Evolutionary conservation across 1,284 basidiomycete genomes (phyloP).

Genomic region (Hymenochaete sp.): DNA sequence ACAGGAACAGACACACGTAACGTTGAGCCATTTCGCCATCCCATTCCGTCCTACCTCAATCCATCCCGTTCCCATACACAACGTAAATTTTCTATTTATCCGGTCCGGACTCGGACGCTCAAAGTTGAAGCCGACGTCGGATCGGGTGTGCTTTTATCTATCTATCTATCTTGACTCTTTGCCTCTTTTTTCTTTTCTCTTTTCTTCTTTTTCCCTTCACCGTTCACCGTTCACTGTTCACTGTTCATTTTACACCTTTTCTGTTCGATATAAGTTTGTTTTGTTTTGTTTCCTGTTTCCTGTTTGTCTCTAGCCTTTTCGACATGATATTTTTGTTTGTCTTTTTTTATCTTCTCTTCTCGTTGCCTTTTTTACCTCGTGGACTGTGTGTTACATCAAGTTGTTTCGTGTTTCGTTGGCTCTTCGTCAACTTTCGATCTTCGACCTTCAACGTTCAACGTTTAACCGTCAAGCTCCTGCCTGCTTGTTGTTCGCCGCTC

Average conservation of each 20-base stretch:
- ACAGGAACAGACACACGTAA: too few species aligned
- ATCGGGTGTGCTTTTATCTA: slow-evolving; percentile 6
- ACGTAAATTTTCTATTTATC: too few species aligned
- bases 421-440: too few species aligned
- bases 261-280: neutral
- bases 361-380: neutral
- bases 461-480: too few species aligned
- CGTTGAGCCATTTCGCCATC: neutral
- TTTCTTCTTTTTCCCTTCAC: slow-evolving; percentile 4
- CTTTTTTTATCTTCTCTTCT: slow-evolving; percentile 2
- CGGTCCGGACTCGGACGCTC: too few species aligned
- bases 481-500: too few species aligned
- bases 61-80: slow-evolving; percentile 6
- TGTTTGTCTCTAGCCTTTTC: too few species aligned
- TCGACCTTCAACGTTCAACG: too few species aligned
- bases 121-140: too few species aligned
- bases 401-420: slow-evolving; percentile 5
- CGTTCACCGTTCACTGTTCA: too few species aligned
- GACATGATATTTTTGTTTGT: slow-evolving; percentile 5
- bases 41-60: slow-evolving; percentile 2
- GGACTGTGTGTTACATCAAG: neutral
- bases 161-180: neutral
- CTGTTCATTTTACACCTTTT: slow-evolving; percentile 2
- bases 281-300: slow-evolving; percentile 3
- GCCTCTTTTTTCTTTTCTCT: slow-evolving; percentile 2